Evolutionary conservation across 148 eudicot genomes (phyloP), one percentile per base, ranked within the genome.

Genomic region (Amaranthus cruentus): DNA sequence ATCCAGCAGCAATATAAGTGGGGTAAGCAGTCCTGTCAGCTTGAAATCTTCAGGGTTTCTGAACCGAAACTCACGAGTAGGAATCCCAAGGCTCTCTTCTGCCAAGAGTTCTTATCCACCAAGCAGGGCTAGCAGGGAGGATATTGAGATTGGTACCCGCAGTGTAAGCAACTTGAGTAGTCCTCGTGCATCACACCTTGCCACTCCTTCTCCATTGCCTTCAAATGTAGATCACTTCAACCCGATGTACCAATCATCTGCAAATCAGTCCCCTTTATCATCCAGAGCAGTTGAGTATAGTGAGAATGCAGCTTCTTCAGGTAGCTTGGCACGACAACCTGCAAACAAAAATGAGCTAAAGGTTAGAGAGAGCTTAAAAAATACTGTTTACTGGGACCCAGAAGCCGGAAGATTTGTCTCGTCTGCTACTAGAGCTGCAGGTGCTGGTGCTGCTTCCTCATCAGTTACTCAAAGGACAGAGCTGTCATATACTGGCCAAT

Each of bases 321-420:
- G 68, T 15, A 67, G 55, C 52, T 8, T 51, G 51, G 68, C 68
- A 53, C 80, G 68, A 38, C 43, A 63, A 7, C 73, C 86, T 2
- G 18, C n/a, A 21, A 83, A 80, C 85, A 83, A 74, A 44, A 74
- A 56, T 38, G 78, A 71, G 58, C 48, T 59, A 46, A 76, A 71
- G 47, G 59, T 43, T 9, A 71, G 68, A 28, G 90, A 78, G 55
- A 76, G 62, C 52, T 38, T 78, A 8, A 88, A 81, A 59, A 75
- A 87, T 3, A 88, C 90, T 0, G 95, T 93, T 55, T 86, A 73
- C 72, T 93, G 96, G 97, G 97, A 91, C 75, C 91, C 85, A 47
- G 90, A 88, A 79, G 97, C 95, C 0, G 97, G 97, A 55, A 82
- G 97, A 28, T 93, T 91, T 56, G 91, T 93, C 14, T 91, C 98